Evolutionary conservation across 345 rosid genomes (phyloP).

Genomic region (Firmiana major): DNA sequence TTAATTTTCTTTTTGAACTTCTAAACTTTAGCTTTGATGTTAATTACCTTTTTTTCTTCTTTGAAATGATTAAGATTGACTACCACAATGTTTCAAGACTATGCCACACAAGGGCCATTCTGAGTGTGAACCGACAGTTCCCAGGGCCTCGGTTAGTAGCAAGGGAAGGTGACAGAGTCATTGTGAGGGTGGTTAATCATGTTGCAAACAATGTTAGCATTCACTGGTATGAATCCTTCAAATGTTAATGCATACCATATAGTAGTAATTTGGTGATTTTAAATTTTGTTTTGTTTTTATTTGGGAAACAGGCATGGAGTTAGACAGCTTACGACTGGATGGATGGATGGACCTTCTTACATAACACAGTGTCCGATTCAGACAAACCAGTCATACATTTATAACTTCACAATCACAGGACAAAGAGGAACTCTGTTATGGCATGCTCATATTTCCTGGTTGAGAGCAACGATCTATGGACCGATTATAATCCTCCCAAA

Average conservation of each 20-base stretch:
- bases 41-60: neutral
- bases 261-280: neutral
- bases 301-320: constrained; percentile 50
- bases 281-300: neutral
- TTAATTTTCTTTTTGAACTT: neutral
- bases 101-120: constrained; percentile 46
- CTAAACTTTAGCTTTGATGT: neutral
- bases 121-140: constrained; percentile 47
- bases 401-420: constrained; percentile 60
- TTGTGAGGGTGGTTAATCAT: constrained; percentile 48
- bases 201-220: constrained; percentile 43
- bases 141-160: constrained; percentile 58
- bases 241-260: neutral
- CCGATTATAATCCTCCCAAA: constrained; percentile 58
- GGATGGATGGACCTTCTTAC: constrained; percentile 63
- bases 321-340: constrained; percentile 45
- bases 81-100: constrained; percentile 44
- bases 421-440: constrained; percentile 62
- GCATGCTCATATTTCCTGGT: constrained; percentile 73
- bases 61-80: constrained; percentile 21
- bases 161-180: constrained; percentile 53
- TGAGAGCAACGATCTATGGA: constrained; percentile 49
- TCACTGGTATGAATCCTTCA: constrained; percentile 40
- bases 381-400: constrained; percentile 38
- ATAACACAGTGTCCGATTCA: constrained; percentile 64